Percentiles rank a stretch among this genome's conserved stretches.
Evolutionary conservation across 345 rosid genomes (phyloP).

Genomic region (Eucalyptus curtisii): DNA sequence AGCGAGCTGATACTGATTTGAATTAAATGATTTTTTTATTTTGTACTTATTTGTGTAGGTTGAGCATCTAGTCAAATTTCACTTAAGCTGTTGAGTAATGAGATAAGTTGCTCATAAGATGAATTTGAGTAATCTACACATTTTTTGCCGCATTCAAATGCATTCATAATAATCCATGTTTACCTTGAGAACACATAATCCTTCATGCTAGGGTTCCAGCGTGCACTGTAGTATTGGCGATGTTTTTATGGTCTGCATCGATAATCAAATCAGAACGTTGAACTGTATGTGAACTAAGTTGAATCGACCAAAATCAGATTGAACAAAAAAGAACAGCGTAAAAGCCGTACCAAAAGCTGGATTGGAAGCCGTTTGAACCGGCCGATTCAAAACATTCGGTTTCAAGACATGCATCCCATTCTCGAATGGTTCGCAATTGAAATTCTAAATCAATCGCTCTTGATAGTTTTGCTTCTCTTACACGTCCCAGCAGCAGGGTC

Average conservation of each 20-base stretch:
- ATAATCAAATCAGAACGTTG: not conserved
- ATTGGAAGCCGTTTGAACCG: not conserved
- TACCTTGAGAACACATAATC: not conserved
- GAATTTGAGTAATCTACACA: not conserved
- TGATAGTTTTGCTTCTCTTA: not conserved
- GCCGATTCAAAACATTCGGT: not conserved
- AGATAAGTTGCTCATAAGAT: not conserved
- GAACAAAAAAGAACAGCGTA: not conserved
- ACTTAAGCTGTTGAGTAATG: not conserved
- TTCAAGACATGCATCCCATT: not conserved
- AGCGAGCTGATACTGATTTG: not conserved
- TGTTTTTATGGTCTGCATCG: not conserved
- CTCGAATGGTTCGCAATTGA: not conserved
- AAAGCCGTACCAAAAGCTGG: not conserved
- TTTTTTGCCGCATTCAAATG: not conserved
- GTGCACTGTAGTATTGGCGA: not conserved
- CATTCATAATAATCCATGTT: not conserved
- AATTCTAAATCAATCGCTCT: not conserved
- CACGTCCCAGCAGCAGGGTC: not conserved
- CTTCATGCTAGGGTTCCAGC: not conserved
- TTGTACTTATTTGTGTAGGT: not conserved
- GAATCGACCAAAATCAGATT: not conserved
- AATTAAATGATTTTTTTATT: too few species aligned
- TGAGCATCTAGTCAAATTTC: not conserved
- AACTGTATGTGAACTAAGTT: not conserved